phyloP scores from a whole-genome alignment of 1,139 yeast genomes.

The Casaregolazyma suthepensis region DNA sequence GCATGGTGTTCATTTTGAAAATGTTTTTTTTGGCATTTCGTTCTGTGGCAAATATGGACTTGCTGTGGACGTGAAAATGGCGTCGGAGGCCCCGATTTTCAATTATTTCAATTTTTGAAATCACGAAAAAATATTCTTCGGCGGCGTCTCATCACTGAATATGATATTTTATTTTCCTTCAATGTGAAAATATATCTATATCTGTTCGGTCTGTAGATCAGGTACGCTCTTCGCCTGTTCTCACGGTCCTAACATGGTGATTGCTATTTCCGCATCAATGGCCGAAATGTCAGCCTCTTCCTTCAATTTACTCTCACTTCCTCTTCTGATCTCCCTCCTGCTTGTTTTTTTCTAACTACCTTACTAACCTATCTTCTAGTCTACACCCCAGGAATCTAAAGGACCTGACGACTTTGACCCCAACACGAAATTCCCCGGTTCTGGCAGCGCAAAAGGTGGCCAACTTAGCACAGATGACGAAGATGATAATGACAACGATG shows the following conservation, averaged over 20 bases:
- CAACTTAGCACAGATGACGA: slow-evolving; percentile 8
- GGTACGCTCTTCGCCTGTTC: not conserved
- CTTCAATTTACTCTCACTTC: not conserved
- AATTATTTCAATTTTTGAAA: not conserved
- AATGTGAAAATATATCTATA: not conserved
- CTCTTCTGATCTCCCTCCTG: not conserved
- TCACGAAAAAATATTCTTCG: not conserved
- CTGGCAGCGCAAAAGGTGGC: slow-evolving; percentile 7
- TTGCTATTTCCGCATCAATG: too few relatives aligned
- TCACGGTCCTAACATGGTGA: not conserved
- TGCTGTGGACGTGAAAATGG: not conserved
- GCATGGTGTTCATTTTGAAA: not conserved
- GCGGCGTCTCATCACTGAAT: not conserved
- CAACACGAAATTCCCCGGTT: slow-evolving; percentile 11
- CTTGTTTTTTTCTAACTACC: not conserved
- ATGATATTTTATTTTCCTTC: not conserved
- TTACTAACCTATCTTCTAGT: slow-evolving; percentile 13
- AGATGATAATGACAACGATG: slow-evolving; percentile 16
- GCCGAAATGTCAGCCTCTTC: not conserved
- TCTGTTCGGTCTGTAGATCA: not conserved
- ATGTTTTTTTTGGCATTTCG: not conserved
- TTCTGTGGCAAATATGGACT: not conserved
- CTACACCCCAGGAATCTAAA: slow-evolving; percentile 30
- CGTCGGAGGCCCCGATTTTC: not conserved
- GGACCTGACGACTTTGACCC: slow-evolving; percentile 26